These are phyloP conservation scores for Rhodotorula kratochvilovae DNA, from an alignment of 768 basidiomycete species.

Conservation along the genomic window DNA sequence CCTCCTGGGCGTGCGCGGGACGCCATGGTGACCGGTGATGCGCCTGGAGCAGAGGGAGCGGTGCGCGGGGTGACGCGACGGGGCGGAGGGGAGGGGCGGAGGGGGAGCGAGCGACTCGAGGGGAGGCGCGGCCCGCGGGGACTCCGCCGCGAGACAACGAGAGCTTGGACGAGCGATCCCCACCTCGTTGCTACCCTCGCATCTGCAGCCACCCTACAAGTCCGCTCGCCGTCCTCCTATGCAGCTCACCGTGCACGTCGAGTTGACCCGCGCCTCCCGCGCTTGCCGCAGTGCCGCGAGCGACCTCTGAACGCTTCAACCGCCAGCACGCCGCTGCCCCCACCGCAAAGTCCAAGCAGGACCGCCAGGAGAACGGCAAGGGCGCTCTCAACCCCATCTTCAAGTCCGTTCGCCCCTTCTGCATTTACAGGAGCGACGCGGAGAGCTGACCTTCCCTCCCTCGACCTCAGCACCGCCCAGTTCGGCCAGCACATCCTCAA, in stretches of 20 bases:
- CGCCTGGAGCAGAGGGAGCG: not conserved
- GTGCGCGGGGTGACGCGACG: too few species aligned
- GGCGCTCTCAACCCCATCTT: conserved; percentile 40
- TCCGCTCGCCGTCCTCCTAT: too few species aligned
- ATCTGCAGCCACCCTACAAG: too few species aligned
- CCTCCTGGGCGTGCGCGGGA: conserved; percentile 5
- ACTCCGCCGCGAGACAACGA: too few species aligned
- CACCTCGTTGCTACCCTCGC: too few species aligned
- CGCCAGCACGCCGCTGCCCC: conserved; percentile 16
- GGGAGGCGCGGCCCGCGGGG: too few species aligned
- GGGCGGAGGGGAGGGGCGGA: not conserved
- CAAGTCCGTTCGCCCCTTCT: conserved; percentile 18
- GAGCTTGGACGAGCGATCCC: too few species aligned
- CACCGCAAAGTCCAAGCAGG: not conserved
- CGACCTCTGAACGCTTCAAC: conserved; percentile 29
- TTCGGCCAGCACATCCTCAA: conserved; percentile 98
- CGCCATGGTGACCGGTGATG: not conserved
- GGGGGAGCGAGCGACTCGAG: too few species aligned
- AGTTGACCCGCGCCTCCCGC: too few species aligned
- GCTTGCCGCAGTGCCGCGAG: conserved; percentile 34
- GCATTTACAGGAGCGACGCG: not conserved
- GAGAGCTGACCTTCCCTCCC: not conserved
- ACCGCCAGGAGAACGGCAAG: conserved; percentile 15
- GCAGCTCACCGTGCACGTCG: not conserved
- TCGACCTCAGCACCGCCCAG: conserved; percentile 47